Evolutionary conservation across 352 stramenopile species (phyloP).

Genomic region (Thraustochytrium striatum): DNA sequence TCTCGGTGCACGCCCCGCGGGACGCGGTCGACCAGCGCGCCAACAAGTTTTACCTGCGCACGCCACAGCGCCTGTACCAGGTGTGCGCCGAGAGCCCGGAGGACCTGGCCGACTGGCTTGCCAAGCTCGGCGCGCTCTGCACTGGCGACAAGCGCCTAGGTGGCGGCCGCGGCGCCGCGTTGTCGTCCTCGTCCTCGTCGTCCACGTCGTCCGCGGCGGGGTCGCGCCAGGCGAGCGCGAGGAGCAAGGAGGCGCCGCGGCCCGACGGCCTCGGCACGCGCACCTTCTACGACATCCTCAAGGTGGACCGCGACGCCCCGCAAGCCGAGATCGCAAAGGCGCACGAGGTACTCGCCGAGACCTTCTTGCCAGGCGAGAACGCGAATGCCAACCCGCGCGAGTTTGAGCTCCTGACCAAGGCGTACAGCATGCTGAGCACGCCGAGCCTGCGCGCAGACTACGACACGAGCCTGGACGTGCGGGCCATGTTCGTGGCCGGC

Average conservation of each 20-base stretch:
- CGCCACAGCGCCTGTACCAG: slow-evolving; percentile 4
- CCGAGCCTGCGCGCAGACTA: slow-evolving; percentile 39
- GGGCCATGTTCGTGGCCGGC: background rate
- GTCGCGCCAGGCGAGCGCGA: no score
- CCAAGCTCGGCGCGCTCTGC: background rate
- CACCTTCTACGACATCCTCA: slow-evolving; percentile 4
- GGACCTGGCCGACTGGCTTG: slow-evolving; percentile 4
- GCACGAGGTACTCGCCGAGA: slow-evolving; percentile 5
- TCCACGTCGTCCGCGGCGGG: background rate
- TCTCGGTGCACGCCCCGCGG: slow-evolving; percentile 1
- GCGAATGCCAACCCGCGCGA: background rate
- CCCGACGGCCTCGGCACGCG: background rate
- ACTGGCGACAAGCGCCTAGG: no score
- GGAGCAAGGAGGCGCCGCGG: no score
- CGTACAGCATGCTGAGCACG: slow-evolving; percentile 19
- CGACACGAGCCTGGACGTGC: slow-evolving; percentile 24
- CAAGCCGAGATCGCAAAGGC: background rate
- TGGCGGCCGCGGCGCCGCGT: no score
- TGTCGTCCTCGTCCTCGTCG: no score
- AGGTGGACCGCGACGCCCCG: background rate
- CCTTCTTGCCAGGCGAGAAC: slow-evolving; percentile 13
- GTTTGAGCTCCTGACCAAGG: slow-evolving; percentile 23
- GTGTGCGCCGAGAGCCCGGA: slow-evolving; percentile 19
- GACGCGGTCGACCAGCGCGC: slow-evolving; percentile 12
- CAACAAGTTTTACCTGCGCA: slow-evolving; percentile 29